Evolutionary conservation across 768 basidiomycete genomes (phyloP).

Genomic region (Imleria badia): DNA sequence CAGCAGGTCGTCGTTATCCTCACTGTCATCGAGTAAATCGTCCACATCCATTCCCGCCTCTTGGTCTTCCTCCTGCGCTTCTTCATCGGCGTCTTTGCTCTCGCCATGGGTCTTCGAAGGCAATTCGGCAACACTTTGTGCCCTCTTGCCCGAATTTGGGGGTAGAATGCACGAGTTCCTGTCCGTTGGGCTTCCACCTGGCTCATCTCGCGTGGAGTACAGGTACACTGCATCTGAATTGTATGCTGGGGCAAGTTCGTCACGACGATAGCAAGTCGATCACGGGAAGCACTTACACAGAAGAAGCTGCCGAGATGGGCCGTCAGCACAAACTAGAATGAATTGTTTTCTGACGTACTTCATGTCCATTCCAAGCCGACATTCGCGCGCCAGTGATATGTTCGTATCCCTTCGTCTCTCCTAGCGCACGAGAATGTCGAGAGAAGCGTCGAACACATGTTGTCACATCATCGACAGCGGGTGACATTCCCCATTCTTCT

Average conservation of each 20-base stretch:
- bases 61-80: constrained; percentile 16
- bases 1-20: constrained; percentile 23
- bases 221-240: constrained; percentile 71
- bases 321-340: constrained; percentile 10
- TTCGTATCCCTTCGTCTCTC: constrained; percentile 42
- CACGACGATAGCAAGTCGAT: constrained; percentile 1
- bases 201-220: constrained; percentile 70
- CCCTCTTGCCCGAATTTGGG: constrained; percentile 22
- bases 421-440: constrained; percentile 37
- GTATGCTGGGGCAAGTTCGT: constrained; percentile 50
- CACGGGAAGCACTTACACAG: constrained; percentile 47
- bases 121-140: not conserved
- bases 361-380: constrained; percentile 69
- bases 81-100: constrained; percentile 1
- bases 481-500: constrained; percentile 70
- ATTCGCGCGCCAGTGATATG: constrained; percentile 79
- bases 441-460: constrained; percentile 85
- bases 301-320: constrained; percentile 46
- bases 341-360: constrained; percentile 43
- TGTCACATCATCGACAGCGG: constrained; percentile 49
- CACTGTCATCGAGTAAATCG: constrained; percentile 30
- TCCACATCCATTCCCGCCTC: constrained; percentile 30
- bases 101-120: not conserved
- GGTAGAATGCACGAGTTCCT: constrained; percentile 28
- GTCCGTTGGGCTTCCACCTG: constrained; percentile 29